Evolutionary conservation across 306 rosid species (phyloP).

Genomic region (Dalbergia cultrata): DNA sequence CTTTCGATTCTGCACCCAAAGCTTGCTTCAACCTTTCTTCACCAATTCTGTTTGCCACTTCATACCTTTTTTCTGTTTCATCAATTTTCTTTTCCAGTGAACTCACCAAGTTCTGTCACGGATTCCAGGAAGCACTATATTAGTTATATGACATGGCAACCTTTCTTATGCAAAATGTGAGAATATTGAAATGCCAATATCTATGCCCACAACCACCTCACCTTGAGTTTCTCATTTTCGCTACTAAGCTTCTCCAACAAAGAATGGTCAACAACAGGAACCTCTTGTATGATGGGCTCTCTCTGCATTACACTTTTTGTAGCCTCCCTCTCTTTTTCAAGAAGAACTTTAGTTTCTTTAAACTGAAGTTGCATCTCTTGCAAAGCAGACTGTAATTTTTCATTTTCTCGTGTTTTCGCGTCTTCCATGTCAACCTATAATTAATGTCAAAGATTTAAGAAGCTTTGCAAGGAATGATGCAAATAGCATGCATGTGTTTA

Average conservation of each 20-base stretch:
- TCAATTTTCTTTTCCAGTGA: slow-evolving; percentile 84
- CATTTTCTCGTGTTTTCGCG: slow-evolving; percentile 80
- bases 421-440: slow-evolving; percentile 84
- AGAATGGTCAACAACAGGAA: slow-evolving; percentile 84
- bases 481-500: not conserved
- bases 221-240: slow-evolving; percentile 91
- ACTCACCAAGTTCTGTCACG: slow-evolving; percentile 71
- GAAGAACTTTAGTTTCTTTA: slow-evolving; percentile 70
- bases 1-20: slow-evolving; percentile 80
- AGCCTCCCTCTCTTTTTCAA: slow-evolving; percentile 73
- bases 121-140: slow-evolving; percentile 39
- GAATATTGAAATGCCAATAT: slow-evolving; percentile 15
- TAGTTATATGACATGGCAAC: slow-evolving; percentile 39
- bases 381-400: slow-evolving; percentile 76
- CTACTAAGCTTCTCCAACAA: slow-evolving; percentile 74
- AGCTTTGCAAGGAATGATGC: slow-evolving; percentile 25
- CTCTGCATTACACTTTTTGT: slow-evolving; percentile 62
- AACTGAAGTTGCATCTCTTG: slow-evolving; percentile 76
- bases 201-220: slow-evolving; percentile 45
- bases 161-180: slow-evolving; percentile 21
- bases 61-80: slow-evolving; percentile 80
- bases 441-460: slow-evolving; percentile 35
- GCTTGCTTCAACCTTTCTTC: slow-evolving; percentile 93
- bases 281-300: slow-evolving; percentile 71
- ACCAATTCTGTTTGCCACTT: slow-evolving; percentile 76